Evolutionary conservation across 129 eudicot species (phyloP), one percentile per base, ranked within the genome.

Genomic region (Helianthus tuberosus): DNA sequence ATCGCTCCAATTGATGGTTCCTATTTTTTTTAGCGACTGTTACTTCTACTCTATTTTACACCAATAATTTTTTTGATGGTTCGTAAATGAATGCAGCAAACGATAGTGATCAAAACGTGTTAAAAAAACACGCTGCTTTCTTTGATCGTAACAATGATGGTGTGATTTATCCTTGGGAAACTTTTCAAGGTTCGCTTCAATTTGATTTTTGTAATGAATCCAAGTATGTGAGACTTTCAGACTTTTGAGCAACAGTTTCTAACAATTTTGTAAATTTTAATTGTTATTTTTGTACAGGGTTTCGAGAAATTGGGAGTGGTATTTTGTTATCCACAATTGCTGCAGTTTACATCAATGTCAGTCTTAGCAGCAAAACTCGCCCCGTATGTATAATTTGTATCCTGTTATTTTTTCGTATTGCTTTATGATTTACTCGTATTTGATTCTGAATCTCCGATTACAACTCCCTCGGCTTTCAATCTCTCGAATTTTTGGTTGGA

Each of bases 71-170:
- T 32, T 20, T 48, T 5, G 3, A 41, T 57, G 57, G 25, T 60
- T 29, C 59, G n/a, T 4, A 32, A 43, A 77, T 78, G 69, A 47
- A 64, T 81, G 71, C 80, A 83, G 87, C 69, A 41, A 68, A 69
- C 68, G 80, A 68, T n/a, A 49, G 11, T 2, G 74, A 82, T 49
- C 64, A 85, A 39, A 89, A 59, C 54, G 80, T 79, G 23, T 74
- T 90, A 29, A 81, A 72, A 54, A 90, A 85, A 72, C 96, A 90
- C 58, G 96, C 83, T 9, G 75, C 75, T 74, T 90, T 90, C 87
- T 90, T 90, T 62, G 93, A 90, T 75, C 84, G 81, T 48, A 87
- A 90, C 76, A 82, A 90, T 0, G 96, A 90, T 48, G 96, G 96
- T 13, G 66, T 85, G 20, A 76, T 90, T 75, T 87, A 87, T 62